Percentiles rank a stretch among this genome's conserved stretches.
phyloP scores from a whole-genome alignment of 176 grass and related monocot species.

The Saccharum spontaneum region DNA sequence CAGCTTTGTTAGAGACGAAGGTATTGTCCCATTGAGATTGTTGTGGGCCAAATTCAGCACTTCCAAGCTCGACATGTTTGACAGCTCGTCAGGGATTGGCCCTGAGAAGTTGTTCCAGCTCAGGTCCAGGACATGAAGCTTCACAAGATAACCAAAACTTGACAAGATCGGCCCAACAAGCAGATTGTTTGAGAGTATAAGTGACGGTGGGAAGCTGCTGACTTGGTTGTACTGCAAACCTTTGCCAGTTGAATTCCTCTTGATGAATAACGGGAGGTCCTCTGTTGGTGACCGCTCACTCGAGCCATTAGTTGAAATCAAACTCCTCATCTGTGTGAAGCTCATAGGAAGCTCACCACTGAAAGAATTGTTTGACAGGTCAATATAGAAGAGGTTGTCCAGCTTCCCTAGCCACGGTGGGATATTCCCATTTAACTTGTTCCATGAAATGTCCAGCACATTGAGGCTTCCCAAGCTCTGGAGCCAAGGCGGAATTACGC shows the following conservation, averaged over 20 bases:
- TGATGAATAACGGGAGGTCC: slow-evolving; percentile 26
- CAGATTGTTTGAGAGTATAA: slow-evolving; percentile 64
- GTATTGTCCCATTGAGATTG: slow-evolving; percentile 80
- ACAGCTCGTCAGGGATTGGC: slow-evolving; percentile 63
- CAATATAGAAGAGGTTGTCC: slow-evolving; percentile 75
- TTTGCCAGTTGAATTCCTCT: slow-evolving; percentile 65
- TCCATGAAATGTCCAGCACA: slow-evolving; percentile 72
- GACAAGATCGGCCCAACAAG: slow-evolving; percentile 55
- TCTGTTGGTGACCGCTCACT: slow-evolving; percentile 14
- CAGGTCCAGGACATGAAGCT: slow-evolving; percentile 67
- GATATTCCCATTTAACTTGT: slow-evolving; percentile 51
- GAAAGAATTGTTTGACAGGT: slow-evolving; percentile 88
- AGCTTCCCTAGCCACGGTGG: slow-evolving; percentile 55
- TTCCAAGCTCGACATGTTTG: slow-evolving; percentile 78
- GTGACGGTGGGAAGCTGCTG: slow-evolving; percentile 78
- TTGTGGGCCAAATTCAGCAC: slow-evolving; percentile 70
- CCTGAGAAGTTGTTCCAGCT: slow-evolving; percentile 79
- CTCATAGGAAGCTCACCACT: slow-evolving; percentile 61
- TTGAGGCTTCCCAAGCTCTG: slow-evolving; percentile 25
- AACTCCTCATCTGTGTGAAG: slow-evolving; percentile 63
- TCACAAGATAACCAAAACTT: slow-evolving; percentile 59
- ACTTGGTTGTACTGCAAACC: slow-evolving; percentile 87
- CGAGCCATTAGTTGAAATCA: slow-evolving; percentile 33
- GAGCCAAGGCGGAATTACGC: slow-evolving; percentile 51
- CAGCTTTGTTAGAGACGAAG: slow-evolving; percentile 57